phyloP scores from a whole-genome alignment of 176 grass and related monocot species.

The Musa troglodytarum region DNA sequence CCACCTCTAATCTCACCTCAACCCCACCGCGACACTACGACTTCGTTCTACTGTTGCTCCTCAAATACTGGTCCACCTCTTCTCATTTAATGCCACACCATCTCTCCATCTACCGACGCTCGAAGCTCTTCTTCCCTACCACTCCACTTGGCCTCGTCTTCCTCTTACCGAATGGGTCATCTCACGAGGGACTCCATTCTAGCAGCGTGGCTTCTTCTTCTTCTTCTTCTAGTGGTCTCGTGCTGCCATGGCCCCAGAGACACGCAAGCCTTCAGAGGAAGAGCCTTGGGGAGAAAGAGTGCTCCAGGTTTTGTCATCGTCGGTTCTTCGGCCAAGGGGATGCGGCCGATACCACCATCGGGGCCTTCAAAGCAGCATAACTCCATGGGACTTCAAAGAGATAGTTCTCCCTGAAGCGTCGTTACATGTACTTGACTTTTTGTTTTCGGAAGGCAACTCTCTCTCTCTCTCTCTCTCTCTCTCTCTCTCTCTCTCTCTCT shows the following conservation, averaged over 20 bases:
- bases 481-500: no score
- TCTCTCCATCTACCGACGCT: neutral
- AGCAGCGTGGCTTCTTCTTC: neutral
- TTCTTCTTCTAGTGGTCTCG: neutral
- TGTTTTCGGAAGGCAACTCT: no score
- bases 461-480: no score
- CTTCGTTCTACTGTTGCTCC: neutral
- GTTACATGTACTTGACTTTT: no score
- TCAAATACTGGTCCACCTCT: neutral
- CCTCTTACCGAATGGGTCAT: conserved; percentile 1
- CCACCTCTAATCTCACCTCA: neutral
- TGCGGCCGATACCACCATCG: conserved; percentile 6
- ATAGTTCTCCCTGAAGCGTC: neutral
- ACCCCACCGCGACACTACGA: conserved; percentile 4
- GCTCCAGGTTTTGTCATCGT: neutral
- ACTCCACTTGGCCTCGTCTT: neutral
- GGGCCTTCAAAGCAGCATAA: conserved; percentile 21
- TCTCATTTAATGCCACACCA: neutral
- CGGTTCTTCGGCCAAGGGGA: neutral
- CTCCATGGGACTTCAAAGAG: conserved; percentile 1
- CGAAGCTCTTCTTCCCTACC: neutral
- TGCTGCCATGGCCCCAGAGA: neutral
- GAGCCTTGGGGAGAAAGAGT: neutral
- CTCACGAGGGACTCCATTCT: neutral
- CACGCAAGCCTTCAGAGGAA: conserved; percentile 3